phyloP scores from a whole-genome alignment of 2,329 filamentous ascomycete genomes.

The Nigrospora oryzae region DNA sequence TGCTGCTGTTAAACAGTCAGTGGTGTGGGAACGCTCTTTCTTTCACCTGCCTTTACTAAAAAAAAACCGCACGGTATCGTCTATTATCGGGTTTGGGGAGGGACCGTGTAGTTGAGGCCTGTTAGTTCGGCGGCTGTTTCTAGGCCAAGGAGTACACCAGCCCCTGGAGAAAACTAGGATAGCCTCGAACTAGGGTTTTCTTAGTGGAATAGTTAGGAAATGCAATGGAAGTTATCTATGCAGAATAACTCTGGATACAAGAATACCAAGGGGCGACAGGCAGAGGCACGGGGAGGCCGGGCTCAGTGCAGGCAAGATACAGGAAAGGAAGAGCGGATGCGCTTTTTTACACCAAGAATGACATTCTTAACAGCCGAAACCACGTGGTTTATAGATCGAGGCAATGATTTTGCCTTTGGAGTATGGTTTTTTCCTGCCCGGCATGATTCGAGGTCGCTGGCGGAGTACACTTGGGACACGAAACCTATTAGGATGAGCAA shows the following conservation, averaged over 20 bases:
- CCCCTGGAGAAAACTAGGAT: conserved; percentile 21
- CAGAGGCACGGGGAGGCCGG: background rate
- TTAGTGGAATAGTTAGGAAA: background rate
- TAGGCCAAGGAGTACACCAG: conserved; percentile 26
- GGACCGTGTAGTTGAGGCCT: conserved; percentile 20
- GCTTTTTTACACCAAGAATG: background rate
- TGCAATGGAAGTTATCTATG: too few species aligned
- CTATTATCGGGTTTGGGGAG: conserved; percentile 19
- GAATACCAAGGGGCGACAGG: background rate
- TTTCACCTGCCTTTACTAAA: conserved; percentile 9
- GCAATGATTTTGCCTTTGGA: background rate
- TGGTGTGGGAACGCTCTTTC: background rate
- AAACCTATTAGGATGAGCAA: background rate
- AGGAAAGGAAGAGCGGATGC: background rate
- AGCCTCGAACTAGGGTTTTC: conserved; percentile 12
- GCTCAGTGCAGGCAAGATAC: background rate
- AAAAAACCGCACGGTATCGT: conserved; percentile 19
- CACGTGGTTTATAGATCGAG: background rate
- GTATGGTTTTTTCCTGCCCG: background rate
- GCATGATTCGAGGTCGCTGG: background rate
- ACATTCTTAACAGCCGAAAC: background rate
- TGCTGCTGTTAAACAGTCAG: conserved; percentile 8
- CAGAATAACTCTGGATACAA: background rate
- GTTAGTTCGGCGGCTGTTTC: conserved; percentile 21
- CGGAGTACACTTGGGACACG: background rate